Evolutionary conservation across 768 basidiomycete species (phyloP), one percentile per base, ranked within the genome.

Genomic region (Porpolomopsis calyptriformis): DNA sequence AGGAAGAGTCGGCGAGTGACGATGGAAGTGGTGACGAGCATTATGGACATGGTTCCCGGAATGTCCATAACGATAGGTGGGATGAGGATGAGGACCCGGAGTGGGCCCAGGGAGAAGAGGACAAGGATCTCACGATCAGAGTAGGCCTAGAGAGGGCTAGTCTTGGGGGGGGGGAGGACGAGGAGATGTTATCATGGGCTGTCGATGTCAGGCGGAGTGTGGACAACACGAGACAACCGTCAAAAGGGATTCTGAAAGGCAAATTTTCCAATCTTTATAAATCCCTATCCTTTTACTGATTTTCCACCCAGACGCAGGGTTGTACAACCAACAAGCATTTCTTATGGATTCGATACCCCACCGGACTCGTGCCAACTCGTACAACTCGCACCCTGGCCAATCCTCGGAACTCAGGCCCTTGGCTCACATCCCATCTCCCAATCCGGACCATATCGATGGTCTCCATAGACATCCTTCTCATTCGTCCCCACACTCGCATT

Each of bases 191-290:
- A 55, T 79, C 83, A 18, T 91, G 88, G 88, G 87, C 84, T 35
- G 68, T 76, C 27, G 72, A 80, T 51, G 56, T 90, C 48, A 77
- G 89, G 54, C 65, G 85, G 55, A 82, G 83, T 59, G 54, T 82
- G 22, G 82, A 93, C 69, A 67, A 77, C 63, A 65, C 72, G 31
- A 67, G 75, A 53, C 56, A 66, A 52, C 91, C 89, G 2, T 65
- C 78, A 23, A 87, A 74, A 62, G 90, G 94, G 18, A 97, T 99
- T n/a, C n/a, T n/a, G n/a, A n/a, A n/a, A n/a, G n/a, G n/a, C n/a
- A n/a, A n/a, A n/a, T n/a, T n/a, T n/a, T 47, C 65, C 98, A 51
- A 99, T 96, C 70, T 26, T 48, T 45, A 2, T 6, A 16, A 12
- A 11, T 29, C n/a, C 45, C 18, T 46, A 6, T 33, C 35, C 51